Base-by-base conservation (phyloP, 495 filamentous ascomycete species). In the Penicillium daleae region DNA sequence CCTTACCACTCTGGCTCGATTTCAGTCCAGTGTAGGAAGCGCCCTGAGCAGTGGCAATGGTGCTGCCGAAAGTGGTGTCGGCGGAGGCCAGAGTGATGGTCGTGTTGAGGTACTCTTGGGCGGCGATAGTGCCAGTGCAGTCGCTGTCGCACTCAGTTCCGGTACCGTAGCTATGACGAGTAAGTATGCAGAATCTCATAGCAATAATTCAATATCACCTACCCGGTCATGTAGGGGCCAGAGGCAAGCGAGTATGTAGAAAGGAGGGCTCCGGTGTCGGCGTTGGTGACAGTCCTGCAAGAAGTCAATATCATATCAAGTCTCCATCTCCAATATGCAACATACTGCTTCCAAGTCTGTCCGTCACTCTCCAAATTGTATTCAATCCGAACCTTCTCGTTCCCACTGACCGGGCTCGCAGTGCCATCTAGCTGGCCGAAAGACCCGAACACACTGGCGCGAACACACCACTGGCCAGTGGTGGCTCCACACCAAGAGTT, bases 381-480 rank as follows among this genome's bases (percentile, higher is more conserved):
- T 54, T 74, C 75, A 50, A 77, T 77, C 17, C 67, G 66, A 6
- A 77, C 71, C 27, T 76, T 64, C 32, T 75, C 73, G 6, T 57
- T 60, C 0, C 71, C 75, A 37, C 60, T 68, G 13, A 77, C 76
- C 12, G 68, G 56, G 2, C 70, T 57, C 9, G 71, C 69, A 15
- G 56, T 29, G 6, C 76, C 74, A 54, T 74, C 69, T 7, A 76
- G 52, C 68, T 78, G 74, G 4, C 74, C 76, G 32, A 77, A 78
- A 24, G 65, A 67, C 19, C 74, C 77, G 52, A 79, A 78, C n/a
- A 78, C 37, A 64, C 70, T 72, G 37, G 74, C 74, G 35, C 77
- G 76, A 7, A 80, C 75, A 60, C 77, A 78, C 76, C 76, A 78
- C 56, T 78, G 67, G 1, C 73, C 72, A 9, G 63, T 58, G 6